Percentiles rank a stretch among this genome's conserved stretches.
These are phyloP conservation scores for Xylaria arbuscula DNA, from an alignment of 2,329 filamentous ascomycete genomes.

Conservation along the genomic window DNA sequence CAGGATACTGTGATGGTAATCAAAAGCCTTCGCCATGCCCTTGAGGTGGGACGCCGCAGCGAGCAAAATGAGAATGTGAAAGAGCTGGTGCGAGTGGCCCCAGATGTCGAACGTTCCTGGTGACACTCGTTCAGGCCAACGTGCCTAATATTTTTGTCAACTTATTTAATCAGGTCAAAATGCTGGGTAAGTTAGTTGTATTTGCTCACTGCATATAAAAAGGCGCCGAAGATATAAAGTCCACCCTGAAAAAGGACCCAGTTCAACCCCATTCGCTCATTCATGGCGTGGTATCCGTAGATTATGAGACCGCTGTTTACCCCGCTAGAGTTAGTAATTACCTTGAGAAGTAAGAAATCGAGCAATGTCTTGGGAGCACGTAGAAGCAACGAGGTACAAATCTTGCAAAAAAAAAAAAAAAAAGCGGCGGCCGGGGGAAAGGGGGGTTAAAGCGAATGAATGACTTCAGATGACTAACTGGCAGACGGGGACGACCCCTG, in stretches of 20 bases:
- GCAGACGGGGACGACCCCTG: constrained; percentile 83
- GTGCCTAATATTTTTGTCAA: constrained; percentile 60
- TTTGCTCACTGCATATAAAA: constrained; percentile 79
- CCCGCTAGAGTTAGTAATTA: no score
- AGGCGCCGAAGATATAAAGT: constrained; percentile 87
- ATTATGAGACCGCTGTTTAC: constrained; percentile 63
- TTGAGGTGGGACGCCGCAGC: constrained; percentile 85
- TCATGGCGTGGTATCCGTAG: constrained; percentile 74
- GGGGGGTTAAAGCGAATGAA: no score
- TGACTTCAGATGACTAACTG: constrained; percentile 57
- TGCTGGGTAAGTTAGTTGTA: neutral
- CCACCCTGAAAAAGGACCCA: constrained; percentile 84
- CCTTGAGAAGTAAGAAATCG: no score
- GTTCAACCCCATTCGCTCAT: constrained; percentile 79
- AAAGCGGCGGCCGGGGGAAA: no score
- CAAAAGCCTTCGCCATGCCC: constrained; percentile 85
- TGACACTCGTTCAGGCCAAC: constrained; percentile 82
- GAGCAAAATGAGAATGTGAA: constrained; percentile 87
- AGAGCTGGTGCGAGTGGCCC: constrained; percentile 95
- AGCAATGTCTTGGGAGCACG: no score
- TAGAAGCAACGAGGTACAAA: no score
- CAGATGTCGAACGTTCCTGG: constrained; percentile 89
- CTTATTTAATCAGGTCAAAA: constrained; percentile 2
- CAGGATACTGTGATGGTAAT: constrained; percentile 77
- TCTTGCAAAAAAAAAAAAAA: no score